phyloP scores from a whole-genome alignment of 306 rosid genomes.

The Quercus suber region DNA sequence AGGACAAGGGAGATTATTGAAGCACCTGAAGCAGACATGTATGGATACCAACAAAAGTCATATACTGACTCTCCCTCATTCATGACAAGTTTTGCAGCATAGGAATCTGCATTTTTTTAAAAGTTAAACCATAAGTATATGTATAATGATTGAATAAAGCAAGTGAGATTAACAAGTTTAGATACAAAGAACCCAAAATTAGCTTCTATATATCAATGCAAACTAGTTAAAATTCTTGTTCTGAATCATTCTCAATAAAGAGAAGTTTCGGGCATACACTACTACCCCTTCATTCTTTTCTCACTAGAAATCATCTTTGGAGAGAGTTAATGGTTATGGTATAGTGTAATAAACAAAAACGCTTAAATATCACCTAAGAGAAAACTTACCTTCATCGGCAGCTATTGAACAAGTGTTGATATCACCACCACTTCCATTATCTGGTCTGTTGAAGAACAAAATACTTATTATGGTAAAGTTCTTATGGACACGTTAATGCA shows the following conservation, averaged over 20 bases:
- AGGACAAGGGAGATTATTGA: conserved; percentile 3
- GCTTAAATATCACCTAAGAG: background rate
- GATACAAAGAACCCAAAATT: background rate
- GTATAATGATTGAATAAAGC: background rate
- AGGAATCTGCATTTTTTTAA: conserved; percentile 58
- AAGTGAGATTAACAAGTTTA: background rate
- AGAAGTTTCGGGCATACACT: background rate
- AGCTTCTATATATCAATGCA: background rate
- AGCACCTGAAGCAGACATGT: conserved; percentile 92
- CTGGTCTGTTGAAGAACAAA: conserved; percentile 46
- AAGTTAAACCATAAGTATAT: conserved; percentile 5
- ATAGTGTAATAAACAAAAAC: background rate
- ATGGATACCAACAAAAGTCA: conserved; percentile 97
- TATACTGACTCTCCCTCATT: conserved; percentile 84
- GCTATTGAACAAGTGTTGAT: conserved; percentile 27
- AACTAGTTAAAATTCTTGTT: background rate
- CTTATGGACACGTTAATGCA: background rate
- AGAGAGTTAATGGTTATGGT: background rate
- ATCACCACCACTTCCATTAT: conserved; percentile 26
- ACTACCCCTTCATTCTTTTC: background rate
- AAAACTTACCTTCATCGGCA: conserved; percentile 47
- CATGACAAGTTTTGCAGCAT: conserved; percentile 58
- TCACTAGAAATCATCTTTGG: background rate
- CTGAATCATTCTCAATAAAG: background rate
- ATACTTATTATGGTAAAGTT: background rate